A percentile compares a stretch with the other conserved stretches of the same genome.
Evolutionary conservation across 2,329 filamentous ascomycete species (phyloP).

Genomic region (Sporothrix globosa): DNA sequence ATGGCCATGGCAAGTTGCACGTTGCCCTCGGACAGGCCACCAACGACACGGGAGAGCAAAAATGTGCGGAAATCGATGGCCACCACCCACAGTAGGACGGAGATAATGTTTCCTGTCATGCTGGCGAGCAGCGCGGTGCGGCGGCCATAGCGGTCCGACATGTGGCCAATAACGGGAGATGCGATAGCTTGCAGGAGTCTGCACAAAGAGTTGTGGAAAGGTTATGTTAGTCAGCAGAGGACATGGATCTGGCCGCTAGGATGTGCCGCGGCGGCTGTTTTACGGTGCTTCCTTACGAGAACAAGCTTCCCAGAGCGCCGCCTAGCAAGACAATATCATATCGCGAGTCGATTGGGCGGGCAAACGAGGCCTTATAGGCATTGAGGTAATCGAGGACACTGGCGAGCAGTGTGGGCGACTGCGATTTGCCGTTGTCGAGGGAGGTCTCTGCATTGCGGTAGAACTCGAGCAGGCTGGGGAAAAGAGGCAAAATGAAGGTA

Average conservation of each 20-base stretch:
- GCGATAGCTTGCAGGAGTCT: constrained; percentile 89
- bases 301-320: constrained; percentile 89
- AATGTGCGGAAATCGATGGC: constrained; percentile 96
- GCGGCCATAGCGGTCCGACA: constrained; percentile 88
- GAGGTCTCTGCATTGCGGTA: constrained; percentile 82
- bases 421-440: constrained; percentile 43
- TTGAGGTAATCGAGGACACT: constrained; percentile 82
- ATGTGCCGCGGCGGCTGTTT: background rate
- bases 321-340: constrained; percentile 97
- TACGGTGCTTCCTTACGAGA: constrained; percentile 58
- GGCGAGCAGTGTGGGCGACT: constrained; percentile 70
- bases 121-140: constrained; percentile 84
- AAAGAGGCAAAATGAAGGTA: constrained; percentile 95
- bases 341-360: constrained; percentile 88
- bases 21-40: constrained; percentile 93
- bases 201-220: background rate
- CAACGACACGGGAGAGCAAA: constrained; percentile 87
- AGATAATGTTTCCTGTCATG: constrained; percentile 91
- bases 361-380: constrained; percentile 91
- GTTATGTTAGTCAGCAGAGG: background rate
- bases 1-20: constrained; percentile 96
- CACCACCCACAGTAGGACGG: constrained; percentile 90
- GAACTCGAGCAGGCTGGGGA: constrained; percentile 93
- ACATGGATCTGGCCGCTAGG: background rate
- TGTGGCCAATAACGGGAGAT: constrained; percentile 83